Evolutionary conservation across 2,329 filamentous ascomycete species (phyloP).

Genomic region (Dactylella cylindrospora): DNA sequence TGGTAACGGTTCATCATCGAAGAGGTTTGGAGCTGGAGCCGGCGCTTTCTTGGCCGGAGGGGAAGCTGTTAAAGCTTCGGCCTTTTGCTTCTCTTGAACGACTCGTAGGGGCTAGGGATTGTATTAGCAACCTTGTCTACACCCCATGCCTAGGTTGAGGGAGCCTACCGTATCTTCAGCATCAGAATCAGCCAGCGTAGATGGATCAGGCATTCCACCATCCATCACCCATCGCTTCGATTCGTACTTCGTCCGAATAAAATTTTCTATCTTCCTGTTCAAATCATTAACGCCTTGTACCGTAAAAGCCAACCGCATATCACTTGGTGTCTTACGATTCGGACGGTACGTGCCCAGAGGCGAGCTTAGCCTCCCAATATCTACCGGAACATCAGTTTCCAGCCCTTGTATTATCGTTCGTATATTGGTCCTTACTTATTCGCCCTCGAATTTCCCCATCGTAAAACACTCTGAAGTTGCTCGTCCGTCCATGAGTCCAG

Average conservation of each 20-base stretch:
- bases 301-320: slow-evolving; percentile 1
- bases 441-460: slow-evolving; percentile 92
- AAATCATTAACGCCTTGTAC: slow-evolving; percentile 17
- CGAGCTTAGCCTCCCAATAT: slow-evolving; percentile 94
- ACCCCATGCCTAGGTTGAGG: slow-evolving; percentile 65
- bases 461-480: slow-evolving; percentile 87
- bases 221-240: slow-evolving; percentile 99
- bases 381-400: slow-evolving; percentile 52
- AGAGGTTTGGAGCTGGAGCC: slow-evolving; percentile 65
- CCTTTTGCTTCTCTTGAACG: slow-evolving; percentile 69
- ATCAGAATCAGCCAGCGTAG: slow-evolving; percentile 76
- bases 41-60: slow-evolving; percentile 50
- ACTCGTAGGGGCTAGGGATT: slow-evolving; percentile 62
- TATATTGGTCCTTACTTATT: slow-evolving; percentile 68
- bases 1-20: slow-evolving; percentile 69
- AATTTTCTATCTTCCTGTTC: slow-evolving; percentile 90
- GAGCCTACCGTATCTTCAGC: slow-evolving; percentile 77
- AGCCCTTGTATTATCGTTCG: slow-evolving; percentile 10
- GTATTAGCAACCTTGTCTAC: slow-evolving; percentile 57
- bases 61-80: slow-evolving; percentile 52
- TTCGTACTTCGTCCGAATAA: slow-evolving; percentile 98
- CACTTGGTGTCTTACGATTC: slow-evolving; percentile 63
- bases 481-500: slow-evolving; percentile 98
- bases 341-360: slow-evolving; percentile 84
- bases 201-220: slow-evolving; percentile 88